These are phyloP conservation scores for Hypoxylon rickii DNA, from an alignment of 495 filamentous ascomycete species.

Conservation along the genomic window DNA sequence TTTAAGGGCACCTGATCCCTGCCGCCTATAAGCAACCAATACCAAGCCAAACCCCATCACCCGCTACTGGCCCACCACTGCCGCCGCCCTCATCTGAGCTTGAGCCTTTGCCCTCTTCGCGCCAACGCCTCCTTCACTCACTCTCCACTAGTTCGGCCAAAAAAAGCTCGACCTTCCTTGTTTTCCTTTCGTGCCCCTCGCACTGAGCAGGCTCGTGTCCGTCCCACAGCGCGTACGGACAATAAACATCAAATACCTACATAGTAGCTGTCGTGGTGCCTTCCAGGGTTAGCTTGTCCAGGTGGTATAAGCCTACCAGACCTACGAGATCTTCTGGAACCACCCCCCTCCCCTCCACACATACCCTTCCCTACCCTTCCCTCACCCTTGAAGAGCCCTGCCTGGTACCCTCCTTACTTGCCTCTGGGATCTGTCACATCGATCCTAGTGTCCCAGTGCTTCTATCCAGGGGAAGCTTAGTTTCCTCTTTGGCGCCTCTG, in stretches of 20 bases:
- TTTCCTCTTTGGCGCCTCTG: conserved; percentile 33
- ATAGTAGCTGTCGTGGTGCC: conserved; percentile 9
- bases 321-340: conserved; percentile 13
- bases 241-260: no score
- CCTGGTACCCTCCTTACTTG: no score
- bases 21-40: conserved; percentile 25
- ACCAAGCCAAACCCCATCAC: conserved; percentile 15
- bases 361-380: no score
- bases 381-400: no score
- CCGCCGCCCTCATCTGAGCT: conserved; percentile 28
- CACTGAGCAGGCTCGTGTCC: conserved; percentile 3
- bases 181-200: conserved; percentile 6
- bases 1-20: conserved; percentile 35
- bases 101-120: conserved; percentile 23
- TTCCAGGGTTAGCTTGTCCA: no score
- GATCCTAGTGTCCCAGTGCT: conserved; percentile 31
- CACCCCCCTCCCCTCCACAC: conserved; percentile 27
- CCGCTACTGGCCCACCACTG: conserved; percentile 32
- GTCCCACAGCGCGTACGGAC: conserved; percentile 22
- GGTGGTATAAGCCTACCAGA: conserved; percentile 22
- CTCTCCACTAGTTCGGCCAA: conserved; percentile 20
- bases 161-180: conserved; percentile 19
- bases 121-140: conserved; percentile 13
- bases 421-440: conserved; percentile 35
- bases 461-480: conserved; percentile 28